Base-by-base conservation (phyloP, 2,329 filamentous ascomycete species). In the Neophaeococcomyces aloes region DNA sequence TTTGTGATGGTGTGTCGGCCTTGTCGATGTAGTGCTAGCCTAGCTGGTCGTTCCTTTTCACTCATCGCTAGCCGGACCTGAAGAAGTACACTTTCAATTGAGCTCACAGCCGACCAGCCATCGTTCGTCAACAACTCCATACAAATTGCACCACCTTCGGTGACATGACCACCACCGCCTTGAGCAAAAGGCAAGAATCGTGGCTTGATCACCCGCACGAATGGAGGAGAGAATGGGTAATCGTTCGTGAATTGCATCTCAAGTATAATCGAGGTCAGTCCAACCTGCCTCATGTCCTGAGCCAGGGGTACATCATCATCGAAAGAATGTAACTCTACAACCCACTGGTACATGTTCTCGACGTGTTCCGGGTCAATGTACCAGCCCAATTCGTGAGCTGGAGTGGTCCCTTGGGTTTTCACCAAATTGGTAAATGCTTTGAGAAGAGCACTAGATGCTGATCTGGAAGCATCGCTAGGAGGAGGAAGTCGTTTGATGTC, bases 81-180 rank as follows among this genome's bases (percentile, higher is more conserved):
- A 19, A 94, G 60, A 11, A 95, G 65, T 2, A 94, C 79, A 40
- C 78, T 81, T 59, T 94, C 87, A 52, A 94, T 79, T 14, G 75
- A 78, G 39, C 72, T 76, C 1, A 75, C 79, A 0, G 83, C 78
- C 17, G 72, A 78, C 88, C 88, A 95, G 19, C 87, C 88, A 5
- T 77, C 76, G 60, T 81, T 86, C 1, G 87, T 94, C 49, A 94
- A 70, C 3, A 91, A 70, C 61, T 91, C 81, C 78, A 93, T 88
- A 61, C 78, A 82, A 65, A 95, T 76, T 1, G 87, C 84, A 1
- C 88, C 88, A 18, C 88, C 88, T 1, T 71, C 66, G 0, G 88
- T 94, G 47, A 95, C 81, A 59, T 94, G 85, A 0, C 87, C 87
- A 18, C 88, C 88, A 15, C 87, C 88, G 3, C 86, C 86, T 3